Percentiles rank a stretch among this genome's conserved stretches.
phyloP scores from a whole-genome alignment of 306 rosid species.

The Astragalus glycyphyllos region DNA sequence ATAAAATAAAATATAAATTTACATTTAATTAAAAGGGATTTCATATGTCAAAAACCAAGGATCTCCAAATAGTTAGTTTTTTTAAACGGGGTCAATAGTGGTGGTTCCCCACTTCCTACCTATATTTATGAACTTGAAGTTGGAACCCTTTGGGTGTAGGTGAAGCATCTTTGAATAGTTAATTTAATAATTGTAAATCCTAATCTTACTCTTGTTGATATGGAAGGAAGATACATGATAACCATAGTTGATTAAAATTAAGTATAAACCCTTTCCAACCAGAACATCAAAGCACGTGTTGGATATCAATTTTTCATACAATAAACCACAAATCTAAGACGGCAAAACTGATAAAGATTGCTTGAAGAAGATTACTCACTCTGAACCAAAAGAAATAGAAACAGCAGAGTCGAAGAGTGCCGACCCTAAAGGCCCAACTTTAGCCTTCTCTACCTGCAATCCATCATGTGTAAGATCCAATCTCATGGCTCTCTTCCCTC shows the following conservation, averaged over 20 bases:
- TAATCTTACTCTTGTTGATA: slow-evolving; percentile 2
- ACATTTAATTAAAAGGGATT: slow-evolving; percentile 4
- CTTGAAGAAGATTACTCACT: slow-evolving; percentile 71
- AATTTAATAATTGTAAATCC: slow-evolving; percentile 16
- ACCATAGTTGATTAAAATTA: slow-evolving; percentile 2
- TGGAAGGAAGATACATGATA: slow-evolving; percentile 6
- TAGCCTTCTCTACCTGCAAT: slow-evolving; percentile 72
- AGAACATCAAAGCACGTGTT: slow-evolving; percentile 20
- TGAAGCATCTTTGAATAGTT: not conserved
- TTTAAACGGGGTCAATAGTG: no score
- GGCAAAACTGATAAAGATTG: slow-evolving; percentile 31
- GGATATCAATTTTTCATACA: slow-evolving; percentile 31
- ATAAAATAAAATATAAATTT: slow-evolving; percentile 3
- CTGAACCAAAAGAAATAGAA: slow-evolving; percentile 69
- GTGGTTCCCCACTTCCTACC: no score
- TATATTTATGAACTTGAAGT: no score
- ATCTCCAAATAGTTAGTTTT: not conserved
- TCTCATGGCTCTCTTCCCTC: slow-evolving; percentile 67
- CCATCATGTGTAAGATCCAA: slow-evolving; percentile 78
- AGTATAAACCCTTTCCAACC: slow-evolving; percentile 16
- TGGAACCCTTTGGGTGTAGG: no score
- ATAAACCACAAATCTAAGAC: slow-evolving; percentile 28
- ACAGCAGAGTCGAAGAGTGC: slow-evolving; percentile 94
- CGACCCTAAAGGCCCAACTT: slow-evolving; percentile 94
- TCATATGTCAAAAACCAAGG: slow-evolving; percentile 4